Conservation (phyloP, 495 filamentous ascomycete species). For the Aspergillus egyptiacus region DNA sequence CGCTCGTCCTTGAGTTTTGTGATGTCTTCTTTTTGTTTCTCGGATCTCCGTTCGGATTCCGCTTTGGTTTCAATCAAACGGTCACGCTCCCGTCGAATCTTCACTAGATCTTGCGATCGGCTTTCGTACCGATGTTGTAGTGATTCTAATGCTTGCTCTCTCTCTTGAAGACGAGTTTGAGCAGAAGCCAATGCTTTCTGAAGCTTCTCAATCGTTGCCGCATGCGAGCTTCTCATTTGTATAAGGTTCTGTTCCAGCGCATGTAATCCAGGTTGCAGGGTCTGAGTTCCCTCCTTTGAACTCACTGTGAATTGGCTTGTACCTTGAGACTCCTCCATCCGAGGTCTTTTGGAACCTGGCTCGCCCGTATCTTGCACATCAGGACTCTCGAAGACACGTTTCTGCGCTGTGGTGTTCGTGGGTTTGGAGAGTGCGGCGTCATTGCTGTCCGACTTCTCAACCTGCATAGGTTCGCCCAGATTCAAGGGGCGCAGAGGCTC, state of each 20-base stretch:
- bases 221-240: slow-evolving; percentile 30
- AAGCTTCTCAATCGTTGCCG: slow-evolving; percentile 27
- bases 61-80: slow-evolving; percentile 18
- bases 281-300: slow-evolving; percentile 28
- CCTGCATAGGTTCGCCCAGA: slow-evolving; percentile 15
- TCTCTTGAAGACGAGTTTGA: slow-evolving; percentile 22
- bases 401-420: slow-evolving; percentile 17
- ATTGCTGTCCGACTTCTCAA: slow-evolving; percentile 1
- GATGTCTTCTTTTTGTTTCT: slow-evolving; percentile 40
- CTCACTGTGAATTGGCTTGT: slow-evolving; percentile 33
- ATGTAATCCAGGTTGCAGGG: slow-evolving; percentile 28
- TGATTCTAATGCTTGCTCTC: slow-evolving; percentile 23
- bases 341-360: slow-evolving; percentile 28
- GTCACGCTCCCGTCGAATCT: slow-evolving; percentile 36
- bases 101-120: slow-evolving; percentile 32
- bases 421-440: not conserved
- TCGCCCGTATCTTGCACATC: slow-evolving; percentile 28
- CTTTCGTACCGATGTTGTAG: slow-evolving; percentile 44
- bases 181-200: slow-evolving; percentile 21
- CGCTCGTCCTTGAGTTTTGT: slow-evolving; percentile 46
- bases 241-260: slow-evolving; percentile 30
- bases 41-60: slow-evolving; percentile 27
- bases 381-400: slow-evolving; percentile 34
- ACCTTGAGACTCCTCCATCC: slow-evolving; percentile 28
- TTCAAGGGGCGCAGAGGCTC: slow-evolving; percentile 32